Conservation (phyloP, 441 rosid species). For the Syzygium syzygioides region DNA sequence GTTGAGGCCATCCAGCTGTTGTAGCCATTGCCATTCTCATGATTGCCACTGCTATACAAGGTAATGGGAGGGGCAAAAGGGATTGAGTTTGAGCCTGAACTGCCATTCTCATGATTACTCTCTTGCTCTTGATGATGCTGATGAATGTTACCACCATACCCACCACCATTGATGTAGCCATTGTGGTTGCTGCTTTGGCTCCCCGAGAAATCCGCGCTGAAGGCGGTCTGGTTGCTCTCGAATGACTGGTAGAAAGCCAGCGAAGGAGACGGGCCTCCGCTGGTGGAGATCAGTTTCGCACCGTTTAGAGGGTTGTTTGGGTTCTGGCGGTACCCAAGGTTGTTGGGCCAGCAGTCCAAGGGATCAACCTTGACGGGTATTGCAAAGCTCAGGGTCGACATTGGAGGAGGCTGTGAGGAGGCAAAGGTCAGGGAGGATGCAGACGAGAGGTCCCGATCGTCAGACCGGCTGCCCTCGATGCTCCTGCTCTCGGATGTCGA, state of each 20-base stretch:
- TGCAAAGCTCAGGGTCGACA: conserved; percentile 37
- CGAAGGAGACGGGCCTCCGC: neutral
- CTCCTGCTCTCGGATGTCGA: conserved; percentile 38
- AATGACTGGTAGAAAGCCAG: neutral
- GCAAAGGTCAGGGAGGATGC: conserved; percentile 44
- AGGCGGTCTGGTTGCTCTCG: conserved; percentile 1
- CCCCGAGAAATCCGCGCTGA: conserved; percentile 23
- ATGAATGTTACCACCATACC: conserved; percentile 5
- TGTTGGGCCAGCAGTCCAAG: conserved; percentile 50
- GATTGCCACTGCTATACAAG: conserved; percentile 16
- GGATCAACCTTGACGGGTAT: conserved; percentile 61
- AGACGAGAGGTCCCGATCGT: conserved; percentile 43
- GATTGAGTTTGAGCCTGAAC: conserved; percentile 18
- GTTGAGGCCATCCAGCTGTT: conserved; percentile 43
- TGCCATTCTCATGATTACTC: neutral
- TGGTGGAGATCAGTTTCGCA: neutral
- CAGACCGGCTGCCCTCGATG: conserved; percentile 25
- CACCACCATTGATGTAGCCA: conserved; percentile 25
- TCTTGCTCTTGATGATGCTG: conserved; percentile 24
- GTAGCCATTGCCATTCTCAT: conserved; percentile 36
- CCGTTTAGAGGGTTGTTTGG: conserved; percentile 7
- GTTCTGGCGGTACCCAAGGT: conserved; percentile 30
- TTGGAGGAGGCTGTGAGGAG: conserved; percentile 22
- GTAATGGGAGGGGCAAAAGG: conserved; percentile 37
- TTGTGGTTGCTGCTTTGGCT: conserved; percentile 14